Conservation (phyloP, 2,329 filamentous ascomycete genomes). For the Simplicillium sp. region DNA sequence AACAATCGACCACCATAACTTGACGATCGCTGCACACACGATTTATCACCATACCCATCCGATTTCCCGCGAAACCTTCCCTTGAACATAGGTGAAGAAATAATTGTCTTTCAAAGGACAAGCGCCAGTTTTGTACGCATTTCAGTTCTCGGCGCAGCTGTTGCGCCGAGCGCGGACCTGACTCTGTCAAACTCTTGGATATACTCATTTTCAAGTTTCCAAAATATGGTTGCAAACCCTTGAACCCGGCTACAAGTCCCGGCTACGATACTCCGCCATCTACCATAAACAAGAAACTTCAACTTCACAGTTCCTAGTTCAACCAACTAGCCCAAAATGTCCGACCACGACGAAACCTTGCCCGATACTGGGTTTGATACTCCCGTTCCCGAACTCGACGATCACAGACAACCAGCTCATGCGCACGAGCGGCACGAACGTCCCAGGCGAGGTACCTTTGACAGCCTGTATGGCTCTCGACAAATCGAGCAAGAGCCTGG, state of each 20-base stretch:
- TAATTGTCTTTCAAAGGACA: neutral
- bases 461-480: conserved; percentile 53
- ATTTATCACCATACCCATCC: conserved; percentile 5
- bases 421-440: conserved; percentile 52
- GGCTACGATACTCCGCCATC: neutral
- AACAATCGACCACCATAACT: conserved; percentile 98
- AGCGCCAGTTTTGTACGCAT: neutral
- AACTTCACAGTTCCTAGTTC: neutral
- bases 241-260: neutral
- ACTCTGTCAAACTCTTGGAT: neutral
- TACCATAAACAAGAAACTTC: neutral
- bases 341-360: conserved; percentile 51
- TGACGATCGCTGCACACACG: conserved; percentile 9
- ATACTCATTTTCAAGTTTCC: neutral
- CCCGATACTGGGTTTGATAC: conserved; percentile 59
- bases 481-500: conserved; percentile 30
- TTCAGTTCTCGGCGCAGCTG: neutral
- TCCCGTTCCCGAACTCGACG: conserved; percentile 73
- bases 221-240: neutral
- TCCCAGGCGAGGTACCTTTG: conserved; percentile 62
- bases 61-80: neutral
- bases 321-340: conserved; percentile 47
- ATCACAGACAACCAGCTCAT: conserved; percentile 62
- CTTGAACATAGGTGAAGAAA: neutral
- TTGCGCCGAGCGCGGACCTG: neutral